phyloP scores from a whole-genome alignment of 1,284 basidiomycete genomes.

The Puccinia hordei region DNA sequence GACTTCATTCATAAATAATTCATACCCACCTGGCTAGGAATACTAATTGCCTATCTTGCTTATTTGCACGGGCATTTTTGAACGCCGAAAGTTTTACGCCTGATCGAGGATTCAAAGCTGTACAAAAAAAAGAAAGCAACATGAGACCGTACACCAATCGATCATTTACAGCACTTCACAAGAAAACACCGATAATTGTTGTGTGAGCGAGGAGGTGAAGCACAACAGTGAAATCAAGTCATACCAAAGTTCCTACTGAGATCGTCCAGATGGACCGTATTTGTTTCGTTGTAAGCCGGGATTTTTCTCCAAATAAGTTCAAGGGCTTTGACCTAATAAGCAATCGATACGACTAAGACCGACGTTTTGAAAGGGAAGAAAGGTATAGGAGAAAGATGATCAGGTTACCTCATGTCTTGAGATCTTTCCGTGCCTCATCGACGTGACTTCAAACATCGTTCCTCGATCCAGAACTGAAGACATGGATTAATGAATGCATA shows the following conservation, averaged over 20 bases:
- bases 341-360: background rate
- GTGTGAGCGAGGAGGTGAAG: background rate
- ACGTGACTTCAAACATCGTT: conserved; percentile 85
- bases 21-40: conserved; percentile 41
- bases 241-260: conserved; percentile 61
- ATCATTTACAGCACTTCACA: background rate
- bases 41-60: conserved; percentile 47
- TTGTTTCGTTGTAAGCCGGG: conserved; percentile 74
- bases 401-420: conserved; percentile 68
- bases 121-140: conserved; percentile 64
- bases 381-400: no score
- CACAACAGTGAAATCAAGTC: conserved; percentile 9
- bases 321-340: conserved; percentile 69
- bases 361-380: conserved; percentile 54
- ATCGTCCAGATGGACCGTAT: conserved; percentile 86
- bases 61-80: conserved; percentile 65
- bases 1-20: background rate
- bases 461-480: conserved; percentile 70
- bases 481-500: conserved; percentile 47
- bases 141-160: conserved; percentile 18
- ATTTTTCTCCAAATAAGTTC: conserved; percentile 85
- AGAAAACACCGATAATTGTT: background rate
- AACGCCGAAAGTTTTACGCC: conserved; percentile 81
- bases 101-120: conserved; percentile 79
- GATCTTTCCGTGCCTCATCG: conserved; percentile 70